phyloP scores from a whole-genome alignment of 768 basidiomycete species.

The Leccinum subtestaceum region DNA sequence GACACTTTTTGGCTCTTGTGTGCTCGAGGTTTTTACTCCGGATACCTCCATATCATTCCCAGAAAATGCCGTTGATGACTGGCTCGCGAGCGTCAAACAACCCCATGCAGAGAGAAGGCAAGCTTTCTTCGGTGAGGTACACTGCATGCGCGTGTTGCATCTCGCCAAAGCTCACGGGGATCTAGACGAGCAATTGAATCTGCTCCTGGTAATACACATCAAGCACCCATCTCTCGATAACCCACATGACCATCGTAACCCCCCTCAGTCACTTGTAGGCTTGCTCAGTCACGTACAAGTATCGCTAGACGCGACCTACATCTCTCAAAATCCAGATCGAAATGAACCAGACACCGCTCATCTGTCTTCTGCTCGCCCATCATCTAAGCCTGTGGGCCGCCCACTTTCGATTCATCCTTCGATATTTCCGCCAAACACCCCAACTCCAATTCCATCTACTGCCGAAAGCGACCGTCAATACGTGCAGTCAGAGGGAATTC shows the following conservation, averaged over 20 bases:
- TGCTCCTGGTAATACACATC: constrained; percentile 42
- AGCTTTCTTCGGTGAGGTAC: constrained; percentile 70
- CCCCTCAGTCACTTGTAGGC: constrained; percentile 44
- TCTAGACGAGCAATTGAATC: constrained; percentile 55
- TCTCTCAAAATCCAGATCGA: constrained; percentile 45
- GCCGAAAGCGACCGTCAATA: constrained; percentile 74
- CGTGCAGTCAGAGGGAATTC: constrained; percentile 71
- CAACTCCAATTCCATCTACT: constrained; percentile 77
- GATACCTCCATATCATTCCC: constrained; percentile 64
- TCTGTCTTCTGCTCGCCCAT: constrained; percentile 53
- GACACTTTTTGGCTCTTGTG: constrained; percentile 56
- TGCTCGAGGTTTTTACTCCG: constrained; percentile 63
- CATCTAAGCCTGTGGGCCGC: constrained; percentile 40
- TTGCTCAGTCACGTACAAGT: constrained; percentile 72
- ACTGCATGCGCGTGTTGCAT: constrained; percentile 8
- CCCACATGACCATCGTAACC: constrained; percentile 17
- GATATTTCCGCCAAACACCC: constrained; percentile 79
- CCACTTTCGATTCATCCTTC: constrained; percentile 49
- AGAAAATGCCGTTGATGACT: constrained; percentile 47
- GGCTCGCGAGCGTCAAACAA: constrained; percentile 49
- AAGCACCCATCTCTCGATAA: constrained; percentile 34
- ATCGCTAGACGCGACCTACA: constrained; percentile 79
- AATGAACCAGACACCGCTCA: constrained; percentile 38
- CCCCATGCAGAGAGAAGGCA: constrained; percentile 52
- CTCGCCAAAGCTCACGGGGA: constrained; percentile 16